Conservation (phyloP, 2,329 filamentous ascomycete genomes). For the Karstenula rhodostoma region DNA sequence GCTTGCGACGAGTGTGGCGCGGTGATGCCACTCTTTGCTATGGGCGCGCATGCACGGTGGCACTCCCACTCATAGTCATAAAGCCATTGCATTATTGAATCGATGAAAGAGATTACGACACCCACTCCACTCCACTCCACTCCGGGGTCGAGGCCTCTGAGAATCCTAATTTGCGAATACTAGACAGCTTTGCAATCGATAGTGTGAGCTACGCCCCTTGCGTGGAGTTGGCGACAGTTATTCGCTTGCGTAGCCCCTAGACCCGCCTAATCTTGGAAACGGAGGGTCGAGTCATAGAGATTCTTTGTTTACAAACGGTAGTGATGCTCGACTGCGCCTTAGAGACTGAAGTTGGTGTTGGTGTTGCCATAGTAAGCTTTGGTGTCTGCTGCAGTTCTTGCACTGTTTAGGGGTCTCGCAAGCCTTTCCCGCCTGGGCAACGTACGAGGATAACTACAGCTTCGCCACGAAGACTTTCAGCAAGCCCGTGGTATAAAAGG, state of each 20-base stretch:
- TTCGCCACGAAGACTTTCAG: too few species aligned
- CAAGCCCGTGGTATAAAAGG: too few species aligned
- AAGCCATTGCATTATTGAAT: constrained; percentile 1
- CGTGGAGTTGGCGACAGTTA: constrained; percentile 5
- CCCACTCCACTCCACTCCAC: constrained; percentile 5
- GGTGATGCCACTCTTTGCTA: constrained; percentile 65
- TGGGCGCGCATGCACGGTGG: constrained; percentile 64
- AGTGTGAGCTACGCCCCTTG: background rate
- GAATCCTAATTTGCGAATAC: background rate
- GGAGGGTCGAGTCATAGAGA: background rate
- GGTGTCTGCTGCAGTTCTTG: too few species aligned
- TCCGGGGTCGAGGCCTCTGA: background rate
- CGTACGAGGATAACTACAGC: too few species aligned
- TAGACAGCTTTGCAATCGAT: background rate
- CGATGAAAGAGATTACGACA: background rate
- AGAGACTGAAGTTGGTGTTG: background rate
- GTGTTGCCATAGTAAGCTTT: background rate
- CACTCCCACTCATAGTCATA: constrained; percentile 50
- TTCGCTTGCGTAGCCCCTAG: constrained; percentile 9
- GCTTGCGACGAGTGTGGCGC: constrained; percentile 62
- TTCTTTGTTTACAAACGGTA: background rate
- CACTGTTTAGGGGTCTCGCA: too few species aligned
- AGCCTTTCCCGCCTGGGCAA: background rate
- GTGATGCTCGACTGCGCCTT: background rate
- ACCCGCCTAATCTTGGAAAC: background rate